Percentiles rank a stretch among this genome's conserved stretches.
phyloP scores from a whole-genome alignment of 2,329 filamentous ascomycete genomes.

The Cytospora leucostoma region DNA sequence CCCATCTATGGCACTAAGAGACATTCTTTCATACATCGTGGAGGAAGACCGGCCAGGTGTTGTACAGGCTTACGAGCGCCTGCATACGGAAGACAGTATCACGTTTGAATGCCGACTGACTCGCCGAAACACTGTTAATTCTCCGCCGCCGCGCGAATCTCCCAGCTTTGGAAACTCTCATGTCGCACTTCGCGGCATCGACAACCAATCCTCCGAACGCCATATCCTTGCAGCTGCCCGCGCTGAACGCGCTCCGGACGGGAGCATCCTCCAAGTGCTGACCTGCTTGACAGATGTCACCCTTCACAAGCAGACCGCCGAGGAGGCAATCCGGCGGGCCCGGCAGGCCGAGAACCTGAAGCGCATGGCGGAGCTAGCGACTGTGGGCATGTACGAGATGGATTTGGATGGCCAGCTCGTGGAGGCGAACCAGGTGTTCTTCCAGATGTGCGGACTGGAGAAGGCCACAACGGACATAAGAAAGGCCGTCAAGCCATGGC shows the following conservation, averaged over 20 bases:
- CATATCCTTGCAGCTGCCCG: conserved; percentile 51
- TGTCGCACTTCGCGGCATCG: conserved; percentile 38
- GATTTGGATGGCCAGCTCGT: conserved; percentile 51
- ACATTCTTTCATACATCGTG: conserved; percentile 47
- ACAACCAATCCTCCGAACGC: conserved; percentile 39
- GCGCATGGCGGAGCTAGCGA: conserved; percentile 55
- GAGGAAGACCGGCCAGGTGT: conserved; percentile 49
- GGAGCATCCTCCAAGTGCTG: conserved; percentile 47
- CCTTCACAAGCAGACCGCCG: conserved; percentile 50
- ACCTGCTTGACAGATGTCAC: conserved; percentile 56
- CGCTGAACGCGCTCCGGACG: conserved; percentile 47
- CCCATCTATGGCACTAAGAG: conserved; percentile 34
- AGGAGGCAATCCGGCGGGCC: conserved; percentile 50
- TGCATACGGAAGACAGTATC: conserved; percentile 41
- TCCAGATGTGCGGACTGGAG: conserved; percentile 52
- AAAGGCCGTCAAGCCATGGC: conserved; percentile 45
- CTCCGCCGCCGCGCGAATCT: conserved; percentile 36
- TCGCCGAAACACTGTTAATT: conserved; percentile 34
- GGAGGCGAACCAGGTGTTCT: conserved; percentile 56
- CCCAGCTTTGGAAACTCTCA: conserved; percentile 42
- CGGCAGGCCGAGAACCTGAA: conserved; percentile 56
- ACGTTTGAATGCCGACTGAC: conserved; percentile 49
- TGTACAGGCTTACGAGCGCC: conserved; percentile 44
- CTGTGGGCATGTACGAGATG: conserved; percentile 58
- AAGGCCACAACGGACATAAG: conserved; percentile 41